A percentile compares a stretch with the other conserved stretches of the same genome.
Evolutionary conservation across 441 rosid species (phyloP).

Genomic region (Syzygium malaccense): DNA sequence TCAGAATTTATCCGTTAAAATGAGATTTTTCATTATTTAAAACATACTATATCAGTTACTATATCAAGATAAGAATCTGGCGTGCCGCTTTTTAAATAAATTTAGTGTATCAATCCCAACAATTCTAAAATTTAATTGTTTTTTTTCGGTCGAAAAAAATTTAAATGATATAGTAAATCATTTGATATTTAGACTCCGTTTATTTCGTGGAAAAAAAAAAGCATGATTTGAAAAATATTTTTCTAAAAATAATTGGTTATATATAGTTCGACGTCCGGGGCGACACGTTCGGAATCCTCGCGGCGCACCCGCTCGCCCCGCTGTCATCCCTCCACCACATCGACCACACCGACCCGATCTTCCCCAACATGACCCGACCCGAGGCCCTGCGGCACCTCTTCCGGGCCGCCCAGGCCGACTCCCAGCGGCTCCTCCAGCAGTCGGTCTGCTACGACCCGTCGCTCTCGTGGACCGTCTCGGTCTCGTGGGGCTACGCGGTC

Average conservation of each 20-base stretch:
- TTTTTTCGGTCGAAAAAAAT: no score
- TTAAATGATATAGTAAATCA: background rate
- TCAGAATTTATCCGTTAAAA: background rate
- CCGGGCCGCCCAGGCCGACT: conserved; percentile 44
- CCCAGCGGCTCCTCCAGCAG: conserved; percentile 66
- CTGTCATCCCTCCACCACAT: conserved; percentile 79
- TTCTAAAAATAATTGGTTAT: no score
- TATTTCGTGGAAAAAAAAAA: no score
- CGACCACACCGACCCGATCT: conserved; percentile 54
- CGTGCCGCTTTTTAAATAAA: background rate
- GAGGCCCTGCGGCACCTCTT: conserved; percentile 47
- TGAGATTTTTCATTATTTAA: background rate
- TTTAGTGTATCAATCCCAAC: background rate
- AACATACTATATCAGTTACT: background rate
- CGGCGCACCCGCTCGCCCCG: conserved; percentile 68
- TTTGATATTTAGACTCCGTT: background rate
- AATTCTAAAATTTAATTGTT: background rate
- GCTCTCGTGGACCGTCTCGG: conserved; percentile 80
- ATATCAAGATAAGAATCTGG: background rate
- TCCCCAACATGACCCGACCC: conserved; percentile 61
- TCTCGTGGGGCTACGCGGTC: conserved; percentile 91
- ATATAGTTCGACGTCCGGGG: conserved; percentile 75
- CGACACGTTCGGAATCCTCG: conserved; percentile 55
- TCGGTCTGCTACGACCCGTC: conserved; percentile 84
- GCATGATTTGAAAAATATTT: no score